These are phyloP conservation scores for Clarireedia paspali DNA, from an alignment of 2,329 filamentous ascomycete genomes.

Conservation along the genomic window DNA sequence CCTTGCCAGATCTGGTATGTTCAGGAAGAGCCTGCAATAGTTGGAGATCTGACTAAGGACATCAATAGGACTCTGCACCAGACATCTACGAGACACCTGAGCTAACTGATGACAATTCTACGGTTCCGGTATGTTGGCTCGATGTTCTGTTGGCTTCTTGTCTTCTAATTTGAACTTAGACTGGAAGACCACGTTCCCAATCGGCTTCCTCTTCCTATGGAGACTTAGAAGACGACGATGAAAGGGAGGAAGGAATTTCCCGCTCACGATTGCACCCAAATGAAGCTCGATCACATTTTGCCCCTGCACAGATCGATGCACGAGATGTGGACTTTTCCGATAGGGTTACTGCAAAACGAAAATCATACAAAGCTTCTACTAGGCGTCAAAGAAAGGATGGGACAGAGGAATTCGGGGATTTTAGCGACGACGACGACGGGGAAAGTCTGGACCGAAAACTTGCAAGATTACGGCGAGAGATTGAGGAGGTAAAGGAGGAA, in stretches of 20 bases:
- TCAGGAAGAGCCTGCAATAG: not conserved
- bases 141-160: no score
- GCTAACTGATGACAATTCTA: constrained; percentile 82
- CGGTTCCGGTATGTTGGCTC: constrained; percentile 56
- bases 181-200: constrained; percentile 42
- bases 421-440: constrained; percentile 68
- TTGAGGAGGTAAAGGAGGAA: constrained; percentile 61
- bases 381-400: constrained; percentile 58
- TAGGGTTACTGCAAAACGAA: constrained; percentile 72
- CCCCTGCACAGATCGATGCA: constrained; percentile 67
- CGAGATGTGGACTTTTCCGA: constrained; percentile 83
- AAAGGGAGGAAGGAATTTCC: constrained; percentile 62
- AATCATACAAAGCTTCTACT: constrained; percentile 72
- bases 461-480: constrained; percentile 73
- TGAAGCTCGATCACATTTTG: constrained; percentile 73
- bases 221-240: constrained; percentile 55
- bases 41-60: constrained; percentile 1
- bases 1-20: constrained; percentile 67
- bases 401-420: constrained; percentile 61
- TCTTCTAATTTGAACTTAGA: constrained; percentile 18
- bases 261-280: constrained; percentile 68
- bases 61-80: constrained; percentile 69
- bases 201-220: constrained; percentile 48
- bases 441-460: constrained; percentile 74
- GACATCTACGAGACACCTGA: constrained; percentile 97